These are phyloP conservation scores for Tricholoma terreum DNA, from an alignment of 768 basidiomycete genomes.

Conservation along the genomic window DNA sequence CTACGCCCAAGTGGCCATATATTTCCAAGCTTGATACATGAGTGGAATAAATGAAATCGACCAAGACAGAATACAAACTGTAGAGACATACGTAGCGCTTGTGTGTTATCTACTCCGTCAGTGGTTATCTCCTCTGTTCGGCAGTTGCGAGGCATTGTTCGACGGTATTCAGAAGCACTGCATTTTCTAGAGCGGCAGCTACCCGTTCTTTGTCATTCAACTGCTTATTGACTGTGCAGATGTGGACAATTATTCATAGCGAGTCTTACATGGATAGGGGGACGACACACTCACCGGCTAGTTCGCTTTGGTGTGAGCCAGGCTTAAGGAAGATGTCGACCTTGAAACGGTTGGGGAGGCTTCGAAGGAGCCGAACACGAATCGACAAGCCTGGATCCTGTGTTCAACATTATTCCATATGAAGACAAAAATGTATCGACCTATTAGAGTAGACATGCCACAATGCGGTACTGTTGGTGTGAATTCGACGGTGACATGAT, in stretches of 20 bases:
- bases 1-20: background rate
- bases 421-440: constrained; percentile 39
- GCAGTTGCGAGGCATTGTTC: constrained; percentile 57
- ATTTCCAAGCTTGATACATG: background rate
- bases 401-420: constrained; percentile 1
- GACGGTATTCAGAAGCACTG: constrained; percentile 78
- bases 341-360: constrained; percentile 90
- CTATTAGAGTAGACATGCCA: constrained; percentile 95
- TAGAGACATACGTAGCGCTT: constrained; percentile 13
- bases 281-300: constrained; percentile 56
- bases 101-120: background rate
- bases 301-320: constrained; percentile 94
- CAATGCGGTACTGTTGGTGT: constrained; percentile 98
- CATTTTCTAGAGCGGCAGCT: constrained; percentile 94
- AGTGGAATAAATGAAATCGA: background rate
- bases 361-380: constrained; percentile 83
- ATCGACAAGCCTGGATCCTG: constrained; percentile 78
- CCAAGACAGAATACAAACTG: constrained; percentile 15
- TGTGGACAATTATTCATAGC: background rate
- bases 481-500: constrained; percentile 83
- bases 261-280: background rate
- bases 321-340: constrained; percentile 91
- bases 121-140: constrained; percentile 26
- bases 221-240: constrained; percentile 85
- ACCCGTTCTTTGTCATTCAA: constrained; percentile 99